Evolutionary conservation across 352 stramenopile species (phyloP), one percentile per base, ranked within the genome.

Genomic region (Phytophthora agathidicida): DNA sequence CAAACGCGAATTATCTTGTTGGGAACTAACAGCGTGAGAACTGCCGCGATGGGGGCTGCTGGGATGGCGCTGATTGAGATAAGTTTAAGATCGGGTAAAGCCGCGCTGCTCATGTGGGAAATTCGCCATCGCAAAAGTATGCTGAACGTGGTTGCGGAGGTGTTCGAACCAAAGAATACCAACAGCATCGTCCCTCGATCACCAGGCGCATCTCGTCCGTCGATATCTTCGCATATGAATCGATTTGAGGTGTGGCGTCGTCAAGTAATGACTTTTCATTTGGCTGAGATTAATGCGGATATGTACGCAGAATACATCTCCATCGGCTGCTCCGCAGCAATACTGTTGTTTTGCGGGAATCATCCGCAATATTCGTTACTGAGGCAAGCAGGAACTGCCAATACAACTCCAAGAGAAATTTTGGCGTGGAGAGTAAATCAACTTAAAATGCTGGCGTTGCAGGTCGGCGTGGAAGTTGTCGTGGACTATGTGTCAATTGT

Each of bases 301-400:
- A 79, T 79, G 57, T 54, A 49, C 9, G 54, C 57, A 26, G 60
- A 78, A 50, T 82, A 82, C 52, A 75, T 79, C 5, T 64, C 72
- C 5, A 72, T 78, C 35, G 54, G 52, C 0, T 65, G 65, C 23
- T 78, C 58, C 3, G 48, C 51, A 4, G 44, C 45, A 5, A 69
- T 75, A 5, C 19, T 76, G 20, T 56, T 50, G 11, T 60, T 79
- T 9, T 69, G 52, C 24, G 61, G 49, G 27, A 60, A 72, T 26
- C 68, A 75, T 17, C 57, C 44, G 3, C 32, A 65, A 16, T 79
- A 68, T 43, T 51, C 30, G 16, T 14, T 62, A 7, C 20, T 61
- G 26, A 26, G 32, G 14, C 42, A 49, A 13, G n/a, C n/a, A n/a
- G n/a, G n/a, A n/a, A n/a, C n/a, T n/a, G n/a, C n/a, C n/a, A n/a